Conservation (phyloP, 2,329 filamentous ascomycete genomes). For the Colletotrichum sp. region DNA sequence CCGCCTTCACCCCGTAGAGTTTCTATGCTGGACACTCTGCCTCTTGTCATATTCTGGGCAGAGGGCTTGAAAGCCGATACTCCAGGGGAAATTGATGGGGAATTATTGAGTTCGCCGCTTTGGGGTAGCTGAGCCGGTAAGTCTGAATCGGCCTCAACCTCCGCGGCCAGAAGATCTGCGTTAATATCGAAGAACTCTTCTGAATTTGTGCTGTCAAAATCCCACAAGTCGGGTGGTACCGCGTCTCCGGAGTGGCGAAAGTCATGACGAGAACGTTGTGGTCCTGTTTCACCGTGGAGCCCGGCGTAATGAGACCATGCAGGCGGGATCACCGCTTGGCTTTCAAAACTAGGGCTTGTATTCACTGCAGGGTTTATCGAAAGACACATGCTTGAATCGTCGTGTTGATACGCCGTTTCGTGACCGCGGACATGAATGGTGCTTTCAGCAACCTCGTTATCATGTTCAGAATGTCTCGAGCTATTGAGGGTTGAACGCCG, state of each 20-base stretch:
- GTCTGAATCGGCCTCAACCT: rapidly evolving
- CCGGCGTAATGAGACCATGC: background rate
- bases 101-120: background rate
- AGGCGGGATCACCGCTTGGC: rapidly evolving
- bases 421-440: background rate
- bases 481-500: background rate
- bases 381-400: background rate
- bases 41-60: rapidly evolving
- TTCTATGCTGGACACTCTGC: background rate
- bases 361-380: background rate
- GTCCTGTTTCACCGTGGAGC: background rate
- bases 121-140: background rate
- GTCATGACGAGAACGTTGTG: background rate
- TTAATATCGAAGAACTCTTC: background rate
- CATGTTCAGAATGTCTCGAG: background rate
- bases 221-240: background rate
- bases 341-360: rapidly evolving
- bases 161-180: rapidly evolving
- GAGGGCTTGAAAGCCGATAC: background rate
- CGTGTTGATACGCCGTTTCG: rapidly evolving
- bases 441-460: background rate
- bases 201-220: background rate
- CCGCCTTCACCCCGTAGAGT: background rate
- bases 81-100: rapidly evolving
- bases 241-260: background rate